Percentiles rank a stretch among this genome's conserved stretches.
Conservation (phyloP, 2,329 filamentous ascomycete genomes). For the Sordariomycetes sp. region DNA sequence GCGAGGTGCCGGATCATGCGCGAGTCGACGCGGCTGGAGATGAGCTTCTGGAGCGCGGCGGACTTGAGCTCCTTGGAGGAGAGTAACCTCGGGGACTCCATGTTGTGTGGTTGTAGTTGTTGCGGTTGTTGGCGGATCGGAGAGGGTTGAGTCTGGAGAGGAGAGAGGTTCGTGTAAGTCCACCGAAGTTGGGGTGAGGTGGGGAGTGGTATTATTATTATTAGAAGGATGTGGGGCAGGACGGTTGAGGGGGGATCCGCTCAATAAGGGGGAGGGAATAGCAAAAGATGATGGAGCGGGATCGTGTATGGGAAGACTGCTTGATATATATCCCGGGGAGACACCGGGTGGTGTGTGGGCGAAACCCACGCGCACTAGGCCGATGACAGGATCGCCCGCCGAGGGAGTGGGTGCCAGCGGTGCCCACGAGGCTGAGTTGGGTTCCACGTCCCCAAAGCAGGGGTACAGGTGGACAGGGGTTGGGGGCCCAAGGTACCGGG, state of each 20-base stretch:
- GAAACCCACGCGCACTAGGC: neutral
- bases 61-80: slow-evolving; percentile 49
- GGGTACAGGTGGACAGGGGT: slow-evolving; percentile 4
- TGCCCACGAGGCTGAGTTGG: slow-evolving; percentile 5
- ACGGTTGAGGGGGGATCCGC: neutral
- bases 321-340: slow-evolving; percentile 1
- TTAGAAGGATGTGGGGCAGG: neutral
- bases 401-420: neutral
- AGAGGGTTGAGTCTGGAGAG: neutral
- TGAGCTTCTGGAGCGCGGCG: slow-evolving; percentile 65
- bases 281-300: neutral
- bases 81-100: slow-evolving; percentile 12
- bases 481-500: neutral
- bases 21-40: slow-evolving; percentile 61
- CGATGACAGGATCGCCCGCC: neutral
- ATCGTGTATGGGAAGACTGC: slow-evolving; percentile 1
- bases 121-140: neutral
- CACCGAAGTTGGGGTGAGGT: neutral
- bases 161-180: neutral
- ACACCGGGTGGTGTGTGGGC: neutral
- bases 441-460: neutral
- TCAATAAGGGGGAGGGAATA: neutral
- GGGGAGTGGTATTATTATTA: neutral
- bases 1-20: slow-evolving; percentile 72
- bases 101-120: neutral